Evolutionary conservation across 768 basidiomycete species (phyloP), one percentile per base, ranked within the genome.

Genomic region (Boletales sp.): DNA sequence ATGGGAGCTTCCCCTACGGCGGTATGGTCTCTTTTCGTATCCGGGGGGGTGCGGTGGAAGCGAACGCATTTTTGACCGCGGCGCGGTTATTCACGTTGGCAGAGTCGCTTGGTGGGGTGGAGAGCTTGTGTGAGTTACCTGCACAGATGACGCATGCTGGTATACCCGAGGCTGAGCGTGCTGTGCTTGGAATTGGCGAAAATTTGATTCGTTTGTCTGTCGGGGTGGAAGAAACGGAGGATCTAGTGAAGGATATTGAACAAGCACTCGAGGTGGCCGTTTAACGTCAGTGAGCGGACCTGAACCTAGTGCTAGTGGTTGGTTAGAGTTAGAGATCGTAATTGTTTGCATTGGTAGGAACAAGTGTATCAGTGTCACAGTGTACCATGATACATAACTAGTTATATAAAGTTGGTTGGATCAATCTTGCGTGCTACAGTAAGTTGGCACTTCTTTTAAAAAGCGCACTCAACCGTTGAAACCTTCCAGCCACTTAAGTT

Each of bases 91-190:
- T 94, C 61, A 77, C 84, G 21, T 74, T 97, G 12, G 94, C 94
- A 1, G 94, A 94, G 77, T 84, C 82, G 21, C 70, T 97, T 5
- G 95, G 95, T 2, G 95, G 94, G 0, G 90, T 96, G 6, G 95
- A 98, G 77, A 87, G 84, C 65, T 70, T 97, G 32, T 88, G 89
- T 0, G 94, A 97, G 67, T 76, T 88, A 40, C 94, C 94, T 0
- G 82, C 84, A 39, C 73, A 75, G 69, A 96, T 96, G 94, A 95
- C 92, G 8, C 94, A 96, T 65, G 84, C 81, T 2, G 80, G 80
- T 44, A 82, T 91, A 42, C 85, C 90, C 0, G 75, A 77, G 21
- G 81, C 68, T 2, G 86, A 90, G 67, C 73, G 91, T 11, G 79
- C 73, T 28, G 44, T 70, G 13, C 70, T 93, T 28, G 94, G 94